Base-by-base conservation (phyloP, 1,284 basidiomycete species). In the Microbotryum scabiosae region DNA sequence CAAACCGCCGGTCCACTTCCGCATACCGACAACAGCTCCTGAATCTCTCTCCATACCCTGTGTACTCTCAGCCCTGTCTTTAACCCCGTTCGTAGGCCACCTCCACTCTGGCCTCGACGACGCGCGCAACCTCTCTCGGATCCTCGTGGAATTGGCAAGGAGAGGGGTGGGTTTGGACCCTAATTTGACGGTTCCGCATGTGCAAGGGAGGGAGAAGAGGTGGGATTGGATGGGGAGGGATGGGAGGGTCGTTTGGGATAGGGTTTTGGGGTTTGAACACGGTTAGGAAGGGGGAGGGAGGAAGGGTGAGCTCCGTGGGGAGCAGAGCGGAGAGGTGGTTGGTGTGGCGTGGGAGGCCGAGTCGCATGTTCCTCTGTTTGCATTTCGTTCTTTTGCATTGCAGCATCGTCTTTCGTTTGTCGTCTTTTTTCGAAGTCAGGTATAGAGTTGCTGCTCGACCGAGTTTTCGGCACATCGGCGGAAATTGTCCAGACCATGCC, bases 101-200 rank as follows among this genome's bases (percentile, higher is more conserved):
- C 81, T 84, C 63, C 91, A 96, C 75, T 85, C 84, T 70, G 91
- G 91, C 23, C 86, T 93, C 48, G 88, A 90, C 74, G 91, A 96
- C 75, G 82, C 88, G 32, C 85, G 86, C 18, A 94, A 94, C 73
- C 82, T 94, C 57, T 80, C 85, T 20, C 82, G 87, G 26, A 84
- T 96, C 61, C 74, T 93, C 45, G 76, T 81, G 52, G 87, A 87
- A 69, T 81, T 93, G 21, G 85, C 84, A 5, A 77, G 81, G 54
- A 80, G 82, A 56, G 83, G 84, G 45, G 78, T 86, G 36, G 76
- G 79, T 58, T 78, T 94, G 61, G 79, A 82, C 64, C 82, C 87
- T 26, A 96, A 93, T 71, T 84, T 83, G 2, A 69, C 75, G 21
- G 82, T 92, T 61, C 81, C 84, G 65, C 82, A 83, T 4, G 47